Conservation (phyloP, 768 basidiomycete species). For the Krasilnikovozyma curviuscula region DNA sequence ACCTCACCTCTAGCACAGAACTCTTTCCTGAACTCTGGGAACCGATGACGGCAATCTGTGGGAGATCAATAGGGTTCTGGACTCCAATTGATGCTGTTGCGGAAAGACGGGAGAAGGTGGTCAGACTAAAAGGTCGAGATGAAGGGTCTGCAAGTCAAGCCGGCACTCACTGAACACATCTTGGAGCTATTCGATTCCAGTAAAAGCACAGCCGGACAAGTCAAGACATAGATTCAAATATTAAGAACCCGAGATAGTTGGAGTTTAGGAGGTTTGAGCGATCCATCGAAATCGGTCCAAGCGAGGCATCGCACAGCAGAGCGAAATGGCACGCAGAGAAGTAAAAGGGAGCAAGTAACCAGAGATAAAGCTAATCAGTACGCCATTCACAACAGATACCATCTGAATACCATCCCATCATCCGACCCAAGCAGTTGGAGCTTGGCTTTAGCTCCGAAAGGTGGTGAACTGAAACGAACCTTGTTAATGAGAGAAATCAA, state of each 20-base stretch:
- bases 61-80: conserved; percentile 27
- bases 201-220: no score
- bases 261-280: background rate
- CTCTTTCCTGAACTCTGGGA: conserved; percentile 30
- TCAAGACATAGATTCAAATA: background rate
- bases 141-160: no score
- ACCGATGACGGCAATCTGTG: conserved; percentile 32
- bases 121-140: no score
- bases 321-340: background rate
- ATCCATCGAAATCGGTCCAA: background rate
- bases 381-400: background rate
- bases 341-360: background rate
- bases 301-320: conserved; percentile 16
- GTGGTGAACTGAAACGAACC: conserved; percentile 13
- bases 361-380: background rate
- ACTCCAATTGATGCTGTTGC: conserved; percentile 27
- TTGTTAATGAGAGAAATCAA: conserved; percentile 29
- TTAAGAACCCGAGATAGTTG: background rate
- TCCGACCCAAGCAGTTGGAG: background rate
- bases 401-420: conserved; percentile 7
- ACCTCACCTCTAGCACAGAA: conserved; percentile 29
- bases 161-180: no score
- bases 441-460: no score
- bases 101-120: no score
- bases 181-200: conserved; percentile 5